Evolutionary conservation across 2,329 filamentous ascomycete genomes (phyloP), one percentile per base, ranked within the genome.

Genomic region (Teratosphaeria nubilosa): DNA sequence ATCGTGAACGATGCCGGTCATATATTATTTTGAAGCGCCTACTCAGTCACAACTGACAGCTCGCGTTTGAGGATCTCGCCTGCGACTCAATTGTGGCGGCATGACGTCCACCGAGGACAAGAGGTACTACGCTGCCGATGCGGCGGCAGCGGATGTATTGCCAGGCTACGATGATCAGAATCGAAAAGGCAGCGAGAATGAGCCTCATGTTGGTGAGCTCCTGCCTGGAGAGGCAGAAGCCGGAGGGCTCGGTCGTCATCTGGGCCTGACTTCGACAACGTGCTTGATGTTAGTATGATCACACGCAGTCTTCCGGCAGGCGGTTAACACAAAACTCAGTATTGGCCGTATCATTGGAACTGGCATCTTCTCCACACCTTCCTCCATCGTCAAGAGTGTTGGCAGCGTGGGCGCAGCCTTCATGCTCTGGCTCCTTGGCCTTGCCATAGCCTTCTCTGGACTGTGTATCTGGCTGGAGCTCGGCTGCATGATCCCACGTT

Each of bases 261-360:
- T 48, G 16, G 41, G 41, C n/a, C 41, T 48, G n/a, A 48, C 41
- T 20, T 48, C 41, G 20, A 48, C 41, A 20, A 48, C 41, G 16
- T 48, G 41, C 41, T 48, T 48, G 41, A 48, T 48, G 41, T 48
- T 5, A 48, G 41, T 20, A 48, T 20, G 5, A 4, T 20, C n/a
- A 20, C 9, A n/a, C n/a, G 20, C 41, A 22, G 41, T 10, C 41
- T 20, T 7, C 16, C 16, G 16, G 9, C 41, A 22, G n/a, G 1
- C 16, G 20, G 41, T 16, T 48, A 20, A 48, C 41, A 48, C 41
- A n/a, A 24, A 6, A 78, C 22, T 82, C 54, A 83, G 86, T 68
- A 80, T 85, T 70, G 85, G 85, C 73, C 80, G 83, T 59, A 82
- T 86, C 73, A 82, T 87, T 58, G 84, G 84, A 50, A 86, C 82